Evolutionary conservation across 2,329 filamentous ascomycete species (phyloP), one percentile per base, ranked within the genome.

Genomic region (Apiospora malaysiana): DNA sequence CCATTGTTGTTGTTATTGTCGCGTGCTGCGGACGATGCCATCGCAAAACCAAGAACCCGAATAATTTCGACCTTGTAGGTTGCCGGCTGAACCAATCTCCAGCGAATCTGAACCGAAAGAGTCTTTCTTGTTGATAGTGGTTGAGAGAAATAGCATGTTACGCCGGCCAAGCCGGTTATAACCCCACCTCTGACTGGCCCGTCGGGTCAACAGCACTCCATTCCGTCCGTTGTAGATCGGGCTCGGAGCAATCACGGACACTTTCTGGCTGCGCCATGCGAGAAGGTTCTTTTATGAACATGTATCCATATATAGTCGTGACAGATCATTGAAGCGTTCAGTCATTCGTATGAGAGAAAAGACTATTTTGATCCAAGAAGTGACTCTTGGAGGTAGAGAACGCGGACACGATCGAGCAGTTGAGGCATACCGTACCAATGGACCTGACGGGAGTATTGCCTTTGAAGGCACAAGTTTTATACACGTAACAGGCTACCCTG

Each of bases 401-500:
- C n/a, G 9, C 12, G 40, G 56, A 63, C 21, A 27, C 18, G 40
- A 27, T 45, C 42, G 42, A n/a, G n/a, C 32, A 32, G 18, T 56
- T 56, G 25, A n/a, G 23, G 32, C 18, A 63, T 40, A 7, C 14
- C n/a, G 18, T n/a, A 21, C 27, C 56, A 32, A 40, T 63, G 32
- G 32, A 23, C 27, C 4, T 40, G 32, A n/a, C 12, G 32, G 32
- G 56, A 63, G n/a, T 40, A 32, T 40, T 40, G 56, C 56, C 56
- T n/a, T n/a, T n/a, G 27, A 14, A 40, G 56, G 56, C 56, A 40
- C 51, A 56, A 63, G 63, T 71, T 71, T 68, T 71, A 71, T 69
- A 71, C 47, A 71, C 68, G 40, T 66, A 59, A 59, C 40, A 51
- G 70, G 70, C 70, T 70, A 71, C 70, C 67, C 45, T 56, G 66